Evolutionary conservation across 2,329 filamentous ascomycete genomes (phyloP).

Genomic region (Sphaerostilbella broomeana): DNA sequence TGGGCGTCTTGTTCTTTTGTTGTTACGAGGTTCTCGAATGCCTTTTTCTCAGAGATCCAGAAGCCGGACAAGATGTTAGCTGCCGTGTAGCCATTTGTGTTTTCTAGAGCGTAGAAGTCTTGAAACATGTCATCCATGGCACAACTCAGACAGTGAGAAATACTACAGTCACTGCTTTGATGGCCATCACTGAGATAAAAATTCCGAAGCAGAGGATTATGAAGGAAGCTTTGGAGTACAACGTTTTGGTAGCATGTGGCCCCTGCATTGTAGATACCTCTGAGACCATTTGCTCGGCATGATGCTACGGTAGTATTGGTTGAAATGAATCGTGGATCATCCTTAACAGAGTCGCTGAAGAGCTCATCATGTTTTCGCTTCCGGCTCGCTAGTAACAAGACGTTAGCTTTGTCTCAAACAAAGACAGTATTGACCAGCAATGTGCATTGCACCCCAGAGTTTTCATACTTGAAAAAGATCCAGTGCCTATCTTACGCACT

Average conservation of each 20-base stretch:
- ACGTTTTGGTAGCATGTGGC: conserved; percentile 98
- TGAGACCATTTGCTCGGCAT: conserved; percentile 79
- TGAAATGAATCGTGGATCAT: conserved; percentile 70
- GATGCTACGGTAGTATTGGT: conserved; percentile 72
- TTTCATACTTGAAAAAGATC: conserved; percentile 55
- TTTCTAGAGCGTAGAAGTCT: conserved; percentile 64
- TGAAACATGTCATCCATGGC: conserved; percentile 70
- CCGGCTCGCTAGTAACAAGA: conserved; percentile 39
- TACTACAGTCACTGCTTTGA: conserved; percentile 64
- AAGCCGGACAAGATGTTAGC: conserved; percentile 83
- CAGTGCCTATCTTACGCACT: conserved; percentile 61
- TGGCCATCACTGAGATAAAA: conserved; percentile 92
- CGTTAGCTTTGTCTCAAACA: conserved; percentile 4
- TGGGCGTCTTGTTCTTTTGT: conserved; percentile 96
- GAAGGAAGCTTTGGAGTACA: conserved; percentile 84
- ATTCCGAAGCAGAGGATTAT: conserved; percentile 85
- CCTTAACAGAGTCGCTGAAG: conserved; percentile 56
- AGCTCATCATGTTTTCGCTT: conserved; percentile 73
- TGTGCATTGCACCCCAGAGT: not conserved
- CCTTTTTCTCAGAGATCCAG: conserved; percentile 75
- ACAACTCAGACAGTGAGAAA: conserved; percentile 58
- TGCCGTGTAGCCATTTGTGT: conserved; percentile 83
- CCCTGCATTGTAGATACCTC: conserved; percentile 95
- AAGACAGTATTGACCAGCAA: not conserved
- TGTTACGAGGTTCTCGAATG: conserved; percentile 70